These are phyloP conservation scores for Posidonia australis DNA, from an alignment of 106 monocot genomes.

Conservation along the genomic window DNA sequence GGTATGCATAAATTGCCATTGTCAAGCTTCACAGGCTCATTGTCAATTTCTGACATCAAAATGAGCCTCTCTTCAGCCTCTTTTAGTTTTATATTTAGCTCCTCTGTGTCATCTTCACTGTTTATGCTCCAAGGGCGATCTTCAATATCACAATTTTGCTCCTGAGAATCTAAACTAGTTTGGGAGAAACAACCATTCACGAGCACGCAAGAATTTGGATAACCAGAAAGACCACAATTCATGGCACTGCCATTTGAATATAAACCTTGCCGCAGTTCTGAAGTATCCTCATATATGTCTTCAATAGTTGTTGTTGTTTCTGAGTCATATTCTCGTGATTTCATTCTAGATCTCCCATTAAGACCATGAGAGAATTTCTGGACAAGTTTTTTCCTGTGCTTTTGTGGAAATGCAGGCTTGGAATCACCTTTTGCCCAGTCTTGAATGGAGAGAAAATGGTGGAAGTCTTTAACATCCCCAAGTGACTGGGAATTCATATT, in stretches of 20 bases:
- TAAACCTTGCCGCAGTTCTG: slow-evolving; percentile 14
- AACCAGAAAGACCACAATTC: slow-evolving; percentile 11
- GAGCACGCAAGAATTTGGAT: slow-evolving; percentile 3
- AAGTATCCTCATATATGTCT: slow-evolving; percentile 63
- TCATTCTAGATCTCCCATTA: slow-evolving; percentile 18
- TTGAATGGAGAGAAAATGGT: slow-evolving; percentile 3
- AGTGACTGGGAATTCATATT: slow-evolving; percentile 26
- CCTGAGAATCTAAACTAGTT: slow-evolving; percentile 7
- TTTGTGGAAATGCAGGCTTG: slow-evolving; percentile 15
- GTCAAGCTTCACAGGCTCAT: slow-evolving; percentile 24
- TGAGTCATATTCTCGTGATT: slow-evolving; percentile 35
- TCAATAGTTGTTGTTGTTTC: slow-evolving; percentile 43
- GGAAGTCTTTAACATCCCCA: slow-evolving; percentile 28
- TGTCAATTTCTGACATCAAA: slow-evolving; percentile 32
- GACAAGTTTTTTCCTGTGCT: slow-evolving; percentile 14
- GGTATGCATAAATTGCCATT: slow-evolving; percentile 13
- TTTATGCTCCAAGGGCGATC: slow-evolving; percentile 12
- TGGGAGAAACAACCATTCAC: slow-evolving; percentile 10
- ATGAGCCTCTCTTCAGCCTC: slow-evolving; percentile 42
- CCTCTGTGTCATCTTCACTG: slow-evolving; percentile 30
- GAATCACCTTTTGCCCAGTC: slow-evolving; percentile 4
- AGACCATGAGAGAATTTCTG: slow-evolving; percentile 16
- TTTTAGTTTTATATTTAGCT: slow-evolving; percentile 40
- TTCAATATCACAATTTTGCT: slow-evolving; percentile 10
- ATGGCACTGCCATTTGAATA: slow-evolving; percentile 7